Evolutionary conservation across 2,329 filamentous ascomycete species (phyloP).

Genomic region (Hypomyces perniciosus): DNA sequence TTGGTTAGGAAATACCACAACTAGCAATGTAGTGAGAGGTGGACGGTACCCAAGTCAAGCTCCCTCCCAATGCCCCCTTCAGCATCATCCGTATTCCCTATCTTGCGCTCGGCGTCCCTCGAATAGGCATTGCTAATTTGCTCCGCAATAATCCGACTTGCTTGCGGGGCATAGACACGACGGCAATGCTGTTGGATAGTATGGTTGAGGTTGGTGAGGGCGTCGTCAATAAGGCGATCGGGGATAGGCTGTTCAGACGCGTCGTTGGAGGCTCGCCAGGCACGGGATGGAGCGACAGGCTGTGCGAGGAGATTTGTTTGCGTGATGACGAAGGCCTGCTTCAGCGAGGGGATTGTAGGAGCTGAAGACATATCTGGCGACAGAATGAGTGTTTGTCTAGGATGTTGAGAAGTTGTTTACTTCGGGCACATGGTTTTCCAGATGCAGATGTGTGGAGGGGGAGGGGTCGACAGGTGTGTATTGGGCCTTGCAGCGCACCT

Average conservation of each 20-base stretch:
- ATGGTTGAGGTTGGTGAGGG: constrained; percentile 53
- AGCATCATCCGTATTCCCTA: constrained; percentile 30
- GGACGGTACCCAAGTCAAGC: constrained; percentile 37
- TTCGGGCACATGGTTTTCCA: too few relatives aligned
- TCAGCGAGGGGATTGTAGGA: constrained; percentile 55
- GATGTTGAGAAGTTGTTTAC: too few relatives aligned
- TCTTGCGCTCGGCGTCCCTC: constrained; percentile 36
- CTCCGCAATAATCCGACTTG: constrained; percentile 65
- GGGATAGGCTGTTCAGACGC: constrained; percentile 36
- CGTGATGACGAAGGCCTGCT: constrained; percentile 56
- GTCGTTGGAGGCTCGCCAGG: constrained; percentile 46
- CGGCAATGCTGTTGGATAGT: constrained; percentile 58
- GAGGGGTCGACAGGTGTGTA: too few relatives aligned
- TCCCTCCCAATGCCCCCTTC: constrained; percentile 33
- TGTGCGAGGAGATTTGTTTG: constrained; percentile 60
- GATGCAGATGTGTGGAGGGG: too few relatives aligned
- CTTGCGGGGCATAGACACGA: constrained; percentile 60
- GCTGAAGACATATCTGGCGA: constrained; percentile 17
- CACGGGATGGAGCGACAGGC: constrained; percentile 48
- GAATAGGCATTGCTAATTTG: constrained; percentile 64
- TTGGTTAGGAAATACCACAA: neutral
- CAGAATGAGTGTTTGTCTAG: too few relatives aligned
- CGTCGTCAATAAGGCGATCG: constrained; percentile 49
- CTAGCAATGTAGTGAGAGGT: too few relatives aligned
- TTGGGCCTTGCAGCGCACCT: too few relatives aligned